A percentile compares a stretch with the other conserved stretches of the same genome.
Conservation (phyloP, 169 alveolate species). For the Plasmodium adleri region DNA sequence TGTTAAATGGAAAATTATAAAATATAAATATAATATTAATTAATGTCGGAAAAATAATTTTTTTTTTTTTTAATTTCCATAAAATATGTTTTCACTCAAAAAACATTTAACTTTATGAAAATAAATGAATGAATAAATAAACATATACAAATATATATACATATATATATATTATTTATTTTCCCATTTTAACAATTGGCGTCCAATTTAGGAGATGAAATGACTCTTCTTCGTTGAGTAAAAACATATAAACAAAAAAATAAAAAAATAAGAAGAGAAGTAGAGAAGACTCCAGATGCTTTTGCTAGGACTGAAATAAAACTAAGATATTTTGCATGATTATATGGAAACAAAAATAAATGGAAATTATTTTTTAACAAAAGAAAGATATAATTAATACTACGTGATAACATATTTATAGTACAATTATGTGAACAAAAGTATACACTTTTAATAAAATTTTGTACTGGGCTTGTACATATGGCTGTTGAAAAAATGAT, state of each 20-base stretch:
- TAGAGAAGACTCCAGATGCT: conserved; percentile 52
- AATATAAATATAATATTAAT: no score
- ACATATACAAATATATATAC: no score
- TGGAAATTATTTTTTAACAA: conserved; percentile 45
- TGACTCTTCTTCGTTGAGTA: conserved; percentile 52
- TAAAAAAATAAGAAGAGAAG: conserved; percentile 30
- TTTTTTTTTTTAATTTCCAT: no score
- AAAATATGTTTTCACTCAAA: no score
- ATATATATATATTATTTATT: no score
- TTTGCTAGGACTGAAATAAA: conserved; percentile 57
- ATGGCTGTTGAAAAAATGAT: conserved; percentile 57
- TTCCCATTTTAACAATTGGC: not conserved
- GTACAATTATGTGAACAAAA: conserved; percentile 54
- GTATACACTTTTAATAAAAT: conserved; percentile 40
- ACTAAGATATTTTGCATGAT: conserved; percentile 31
- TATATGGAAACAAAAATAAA: conserved; percentile 49
- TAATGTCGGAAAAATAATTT: no score
- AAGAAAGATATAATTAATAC: conserved; percentile 29
- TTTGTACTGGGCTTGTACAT: conserved; percentile 66
- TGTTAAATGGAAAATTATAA: no score
- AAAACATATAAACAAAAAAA: conserved; percentile 63
- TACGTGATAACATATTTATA: conserved; percentile 10
- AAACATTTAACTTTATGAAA: no score
- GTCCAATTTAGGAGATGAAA: conserved; percentile 53
- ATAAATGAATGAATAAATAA: no score